phyloP scores from a whole-genome alignment of 805 yeast species.

The Wickerhamomyces alni region DNA sequence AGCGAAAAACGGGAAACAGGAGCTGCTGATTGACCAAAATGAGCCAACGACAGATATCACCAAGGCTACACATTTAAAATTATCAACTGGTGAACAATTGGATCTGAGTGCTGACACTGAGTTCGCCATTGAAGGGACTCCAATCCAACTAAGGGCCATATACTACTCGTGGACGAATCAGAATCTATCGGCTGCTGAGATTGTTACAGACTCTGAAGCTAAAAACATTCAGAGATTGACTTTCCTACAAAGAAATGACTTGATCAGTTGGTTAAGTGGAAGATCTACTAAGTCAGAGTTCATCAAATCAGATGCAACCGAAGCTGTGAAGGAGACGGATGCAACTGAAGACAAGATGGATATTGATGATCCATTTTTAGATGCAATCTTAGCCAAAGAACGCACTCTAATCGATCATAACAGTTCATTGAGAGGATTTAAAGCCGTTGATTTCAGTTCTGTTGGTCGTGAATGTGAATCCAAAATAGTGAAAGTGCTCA shows the following conservation, averaged over 20 bases:
- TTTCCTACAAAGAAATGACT: constrained; percentile 80
- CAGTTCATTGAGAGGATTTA: constrained; percentile 58
- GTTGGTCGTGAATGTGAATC: constrained; percentile 62
- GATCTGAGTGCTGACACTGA: constrained; percentile 45
- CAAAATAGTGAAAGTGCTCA: constrained; percentile 37
- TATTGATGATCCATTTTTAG: constrained; percentile 30
- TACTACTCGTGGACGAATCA: constrained; percentile 74
- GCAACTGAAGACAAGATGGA: constrained; percentile 1
- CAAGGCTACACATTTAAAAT: constrained; percentile 26
- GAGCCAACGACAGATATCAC: constrained; percentile 30
- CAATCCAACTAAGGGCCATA: constrained; percentile 51
- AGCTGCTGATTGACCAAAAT: constrained; percentile 19
- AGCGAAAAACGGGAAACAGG: constrained; percentile 17
- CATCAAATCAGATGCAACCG: constrained; percentile 24
- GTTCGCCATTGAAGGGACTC: constrained; percentile 44
- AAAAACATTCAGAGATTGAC: constrained; percentile 63
- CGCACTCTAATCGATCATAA: constrained; percentile 51
- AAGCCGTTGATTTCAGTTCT: constrained; percentile 60
- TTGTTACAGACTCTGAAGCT: constrained; percentile 65
- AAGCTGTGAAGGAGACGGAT: constrained; percentile 4
- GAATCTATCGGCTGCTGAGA: constrained; percentile 74
- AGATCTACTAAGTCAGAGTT: constrained; percentile 53
- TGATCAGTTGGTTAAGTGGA: constrained; percentile 77
- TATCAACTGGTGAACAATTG: constrained; percentile 20
- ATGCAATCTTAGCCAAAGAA: constrained; percentile 31